phyloP scores from a whole-genome alignment of 768 basidiomycete genomes.

The Lentinula guzmanii region DNA sequence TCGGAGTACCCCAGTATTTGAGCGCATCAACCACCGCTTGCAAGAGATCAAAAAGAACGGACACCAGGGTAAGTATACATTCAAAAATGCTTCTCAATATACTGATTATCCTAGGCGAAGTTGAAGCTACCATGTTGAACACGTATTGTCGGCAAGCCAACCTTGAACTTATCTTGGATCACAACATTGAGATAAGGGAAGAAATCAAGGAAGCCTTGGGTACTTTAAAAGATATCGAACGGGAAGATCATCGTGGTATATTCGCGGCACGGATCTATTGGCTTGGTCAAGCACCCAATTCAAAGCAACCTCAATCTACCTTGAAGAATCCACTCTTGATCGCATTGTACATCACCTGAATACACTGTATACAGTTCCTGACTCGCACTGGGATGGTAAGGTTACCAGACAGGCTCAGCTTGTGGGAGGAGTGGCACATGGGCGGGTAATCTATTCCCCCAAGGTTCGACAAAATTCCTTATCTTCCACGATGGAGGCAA shows the following conservation, averaged over 20 bases:
- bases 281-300: background rate
- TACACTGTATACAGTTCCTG: background rate
- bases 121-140: constrained; percentile 13
- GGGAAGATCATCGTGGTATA: constrained; percentile 12
- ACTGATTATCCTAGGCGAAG: constrained; percentile 7
- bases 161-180: constrained; percentile 9
- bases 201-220: constrained; percentile 6
- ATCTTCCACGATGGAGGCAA: background rate
- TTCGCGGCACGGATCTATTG: background rate
- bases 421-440: background rate
- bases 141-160: constrained; percentile 8
- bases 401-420: background rate
- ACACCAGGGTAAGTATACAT: constrained; percentile 11
- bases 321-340: background rate
- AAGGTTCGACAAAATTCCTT: background rate
- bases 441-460: background rate
- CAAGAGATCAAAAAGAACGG: constrained; percentile 19
- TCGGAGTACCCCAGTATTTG: constrained; percentile 21
- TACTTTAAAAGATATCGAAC: constrained; percentile 6
- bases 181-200: constrained; percentile 4
- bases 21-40: constrained; percentile 21
- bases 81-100: background rate
- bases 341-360: background rate
- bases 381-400: background rate
- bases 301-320: background rate